Evolutionary conservation across 139 green algal species (phyloP).

Genomic region (Spirogloea muscicola): DNA sequence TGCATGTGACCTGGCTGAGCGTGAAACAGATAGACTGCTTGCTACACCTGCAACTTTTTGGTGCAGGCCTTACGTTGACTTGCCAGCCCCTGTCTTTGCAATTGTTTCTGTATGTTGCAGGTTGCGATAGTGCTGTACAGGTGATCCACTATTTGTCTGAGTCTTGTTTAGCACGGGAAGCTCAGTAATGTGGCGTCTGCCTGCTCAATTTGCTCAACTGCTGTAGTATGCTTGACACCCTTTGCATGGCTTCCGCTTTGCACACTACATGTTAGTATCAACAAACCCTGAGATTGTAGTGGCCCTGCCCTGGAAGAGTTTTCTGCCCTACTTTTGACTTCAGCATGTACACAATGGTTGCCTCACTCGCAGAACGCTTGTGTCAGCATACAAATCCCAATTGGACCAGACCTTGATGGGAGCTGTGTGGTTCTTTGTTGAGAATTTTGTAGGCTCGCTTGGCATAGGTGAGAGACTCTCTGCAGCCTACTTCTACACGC

Average conservation of each 20-base stretch:
- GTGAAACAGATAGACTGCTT: not conserved
- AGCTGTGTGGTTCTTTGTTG: conserved; percentile 19
- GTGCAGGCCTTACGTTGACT: not conserved
- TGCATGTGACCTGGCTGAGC: not conserved
- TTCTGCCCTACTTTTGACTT: not conserved
- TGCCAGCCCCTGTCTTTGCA: not conserved
- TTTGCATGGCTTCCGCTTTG: not conserved
- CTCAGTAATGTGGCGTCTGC: too few species aligned
- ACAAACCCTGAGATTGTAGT: not conserved
- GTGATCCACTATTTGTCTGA: not conserved
- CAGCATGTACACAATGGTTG: too few species aligned
- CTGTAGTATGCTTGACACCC: not conserved
- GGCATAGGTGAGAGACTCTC: conserved; percentile 46
- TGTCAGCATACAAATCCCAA: conserved; percentile 18
- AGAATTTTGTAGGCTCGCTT: conserved; percentile 53
- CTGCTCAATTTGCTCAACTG: too few species aligned
- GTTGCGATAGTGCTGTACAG: conserved; percentile 75
- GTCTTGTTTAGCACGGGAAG: not conserved
- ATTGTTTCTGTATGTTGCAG: conserved; percentile 7
- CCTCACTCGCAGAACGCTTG: conserved; percentile 23
- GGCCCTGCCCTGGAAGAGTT: not conserved
- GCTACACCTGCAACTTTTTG: not conserved
- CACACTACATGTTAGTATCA: not conserved
- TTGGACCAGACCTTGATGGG: too few species aligned
- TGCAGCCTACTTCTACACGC: not conserved